These are phyloP conservation scores for Plantago ovata DNA, from an alignment of 257 asterid species.

Conservation along the genomic window DNA sequence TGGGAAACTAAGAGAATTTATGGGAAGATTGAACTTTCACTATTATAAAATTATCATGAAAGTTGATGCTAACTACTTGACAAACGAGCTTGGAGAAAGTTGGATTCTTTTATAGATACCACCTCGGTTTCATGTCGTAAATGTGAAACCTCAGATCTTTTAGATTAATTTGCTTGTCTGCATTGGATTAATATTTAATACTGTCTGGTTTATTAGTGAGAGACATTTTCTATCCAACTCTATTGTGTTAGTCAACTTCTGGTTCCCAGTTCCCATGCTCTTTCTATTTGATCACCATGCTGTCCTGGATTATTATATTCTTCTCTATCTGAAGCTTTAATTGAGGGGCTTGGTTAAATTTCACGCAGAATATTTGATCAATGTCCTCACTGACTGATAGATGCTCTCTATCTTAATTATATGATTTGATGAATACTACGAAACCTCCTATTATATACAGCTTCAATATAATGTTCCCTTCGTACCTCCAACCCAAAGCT, in stretches of 20 bases:
- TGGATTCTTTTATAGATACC: constrained; percentile 23
- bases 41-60: constrained; percentile 6
- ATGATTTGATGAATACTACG: too few species aligned
- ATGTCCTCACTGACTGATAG: background rate
- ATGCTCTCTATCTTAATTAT: background rate
- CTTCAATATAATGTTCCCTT: too few species aligned
- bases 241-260: constrained; percentile 15
- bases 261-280: constrained; percentile 16
- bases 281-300: constrained; percentile 11
- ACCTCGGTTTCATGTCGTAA: constrained; percentile 18
- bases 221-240: constrained; percentile 20
- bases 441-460: too few species aligned
- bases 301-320: constrained; percentile 16
- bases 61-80: constrained; percentile 27
- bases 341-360: constrained; percentile 16
- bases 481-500: too few species aligned
- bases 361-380: background rate
- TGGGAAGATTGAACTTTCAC: constrained; percentile 6
- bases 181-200: constrained; percentile 16
- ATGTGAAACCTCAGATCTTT: constrained; percentile 35
- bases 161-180: constrained; percentile 19
- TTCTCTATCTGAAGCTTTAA: background rate
- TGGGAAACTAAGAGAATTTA: constrained; percentile 19
- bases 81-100: constrained; percentile 22
- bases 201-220: constrained; percentile 9